These are phyloP conservation scores for Sporisorium graminicola DNA, from an alignment of 1,284 basidiomycete genomes.

Conservation along the genomic window DNA sequence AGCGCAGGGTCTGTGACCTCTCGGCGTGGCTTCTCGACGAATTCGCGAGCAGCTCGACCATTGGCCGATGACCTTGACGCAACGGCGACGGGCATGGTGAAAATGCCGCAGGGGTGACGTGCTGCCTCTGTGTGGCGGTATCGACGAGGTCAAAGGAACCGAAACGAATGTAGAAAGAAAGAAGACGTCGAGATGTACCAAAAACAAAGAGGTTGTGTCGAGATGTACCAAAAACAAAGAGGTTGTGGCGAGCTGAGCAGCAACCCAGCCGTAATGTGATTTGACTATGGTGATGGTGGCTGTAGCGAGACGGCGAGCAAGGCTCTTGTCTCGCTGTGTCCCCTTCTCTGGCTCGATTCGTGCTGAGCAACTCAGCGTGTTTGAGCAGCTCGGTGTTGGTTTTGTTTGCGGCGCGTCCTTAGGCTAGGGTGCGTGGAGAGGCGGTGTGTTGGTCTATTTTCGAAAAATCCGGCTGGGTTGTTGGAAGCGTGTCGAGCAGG, in stretches of 20 bases:
- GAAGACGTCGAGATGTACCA: conserved; percentile 1
- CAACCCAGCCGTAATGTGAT: neutral
- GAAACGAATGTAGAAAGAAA: neutral
- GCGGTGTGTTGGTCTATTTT: conserved; percentile 30
- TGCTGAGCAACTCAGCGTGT: neutral
- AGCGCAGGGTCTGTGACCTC: conserved; percentile 35
- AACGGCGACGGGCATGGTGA: conserved; percentile 47
- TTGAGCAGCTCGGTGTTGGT: neutral
- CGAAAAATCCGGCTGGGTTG: neutral
- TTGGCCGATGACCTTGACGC: conserved; percentile 37
- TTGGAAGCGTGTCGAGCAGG: conserved; percentile 24
- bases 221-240: neutral
- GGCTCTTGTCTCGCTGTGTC: neutral
- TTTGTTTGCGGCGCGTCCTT: neutral
- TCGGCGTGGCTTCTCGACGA: conserved; percentile 26
- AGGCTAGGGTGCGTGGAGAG: neutral
- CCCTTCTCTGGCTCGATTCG: neutral
- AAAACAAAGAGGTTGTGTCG: neutral
- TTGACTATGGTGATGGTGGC: neutral
- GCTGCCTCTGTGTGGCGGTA: too few relatives aligned
- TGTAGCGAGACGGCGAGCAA: neutral
- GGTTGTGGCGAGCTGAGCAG: neutral
- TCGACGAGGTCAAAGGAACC: neutral
- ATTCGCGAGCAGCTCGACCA: conserved; percentile 18
- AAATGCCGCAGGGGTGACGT: neutral